Conservation (phyloP, 768 basidiomycete species). For the Pleurotus pulmonarius region DNA sequence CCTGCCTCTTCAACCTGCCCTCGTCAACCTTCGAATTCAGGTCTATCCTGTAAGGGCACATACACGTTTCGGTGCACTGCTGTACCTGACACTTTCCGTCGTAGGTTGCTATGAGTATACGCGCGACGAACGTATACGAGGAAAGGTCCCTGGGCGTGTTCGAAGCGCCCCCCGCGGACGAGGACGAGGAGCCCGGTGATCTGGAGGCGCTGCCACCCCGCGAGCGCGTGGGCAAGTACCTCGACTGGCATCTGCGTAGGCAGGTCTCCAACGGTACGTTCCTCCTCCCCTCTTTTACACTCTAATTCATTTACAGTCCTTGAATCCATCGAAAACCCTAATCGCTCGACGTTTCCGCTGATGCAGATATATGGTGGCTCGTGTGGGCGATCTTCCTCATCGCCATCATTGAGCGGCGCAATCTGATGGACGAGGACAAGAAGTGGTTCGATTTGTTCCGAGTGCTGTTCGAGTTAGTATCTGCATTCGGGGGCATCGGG, state of each 20-base stretch:
- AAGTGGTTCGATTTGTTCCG: conserved; percentile 62
- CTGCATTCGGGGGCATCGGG: conserved; percentile 68
- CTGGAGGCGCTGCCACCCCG: conserved; percentile 30
- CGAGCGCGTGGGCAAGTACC: conserved; percentile 42
- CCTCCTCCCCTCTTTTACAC: too few relatives aligned
- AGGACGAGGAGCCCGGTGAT: conserved; percentile 43
- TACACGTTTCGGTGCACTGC: not conserved
- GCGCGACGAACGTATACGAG: conserved; percentile 70
- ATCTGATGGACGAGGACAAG: conserved; percentile 49
- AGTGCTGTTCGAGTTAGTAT: conserved; percentile 61
- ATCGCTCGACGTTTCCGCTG: not conserved
- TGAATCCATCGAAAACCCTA: not conserved
- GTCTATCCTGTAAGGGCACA: conserved; percentile 34
- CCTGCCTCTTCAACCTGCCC: too few relatives aligned
- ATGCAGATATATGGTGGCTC: conserved; percentile 77
- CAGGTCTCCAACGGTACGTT: conserved; percentile 56
- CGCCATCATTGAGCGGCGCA: conserved; percentile 64
- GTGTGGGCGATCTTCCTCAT: conserved; percentile 69
- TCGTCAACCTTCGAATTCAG: conserved; percentile 14
- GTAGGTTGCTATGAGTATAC: conserved; percentile 59
- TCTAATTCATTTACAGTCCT: not conserved
- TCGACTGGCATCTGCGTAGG: conserved; percentile 57
- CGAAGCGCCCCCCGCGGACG: conserved; percentile 45
- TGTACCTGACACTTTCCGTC: not conserved
- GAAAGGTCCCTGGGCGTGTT: conserved; percentile 70